phyloP scores from a whole-genome alignment of 2,329 filamentous ascomycete species.

The Chaetomiaceae sp. region DNA sequence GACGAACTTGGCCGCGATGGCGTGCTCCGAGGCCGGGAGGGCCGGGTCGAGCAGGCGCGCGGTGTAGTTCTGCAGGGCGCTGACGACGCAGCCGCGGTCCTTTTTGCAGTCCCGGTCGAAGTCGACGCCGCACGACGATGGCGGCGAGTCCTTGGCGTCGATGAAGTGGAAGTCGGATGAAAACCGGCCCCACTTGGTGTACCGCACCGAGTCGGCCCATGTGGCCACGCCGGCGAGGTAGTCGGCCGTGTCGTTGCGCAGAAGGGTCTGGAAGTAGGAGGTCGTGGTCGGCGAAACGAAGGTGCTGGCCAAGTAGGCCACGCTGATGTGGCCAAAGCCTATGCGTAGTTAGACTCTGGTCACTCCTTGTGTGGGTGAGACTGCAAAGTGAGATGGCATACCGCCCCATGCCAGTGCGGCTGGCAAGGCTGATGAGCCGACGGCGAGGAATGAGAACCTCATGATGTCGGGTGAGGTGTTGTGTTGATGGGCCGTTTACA shows the following conservation, averaged over 20 bases:
- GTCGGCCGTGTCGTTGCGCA: slow-evolving; percentile 47
- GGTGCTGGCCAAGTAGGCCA: slow-evolving; percentile 56
- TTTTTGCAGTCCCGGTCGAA: slow-evolving; percentile 56
- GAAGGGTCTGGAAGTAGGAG: slow-evolving; percentile 50
- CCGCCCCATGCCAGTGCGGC: slow-evolving; percentile 37
- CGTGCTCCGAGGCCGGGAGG: slow-evolving; percentile 41
- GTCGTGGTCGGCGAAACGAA: slow-evolving; percentile 53
- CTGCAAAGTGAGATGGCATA: slow-evolving; percentile 24
- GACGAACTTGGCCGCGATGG: slow-evolving; percentile 59
- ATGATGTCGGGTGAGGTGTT: too few relatives aligned
- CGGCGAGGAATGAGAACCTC: slow-evolving; percentile 18
- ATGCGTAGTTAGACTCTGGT: slow-evolving; percentile 12
- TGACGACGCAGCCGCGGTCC: slow-evolving; percentile 53
- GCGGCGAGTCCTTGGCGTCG: slow-evolving; percentile 59
- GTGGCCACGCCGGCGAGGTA: slow-evolving; percentile 59
- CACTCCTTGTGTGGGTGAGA: not conserved
- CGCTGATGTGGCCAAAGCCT: slow-evolving; percentile 60
- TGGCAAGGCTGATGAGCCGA: slow-evolving; percentile 29
- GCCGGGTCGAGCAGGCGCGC: slow-evolving; percentile 42
- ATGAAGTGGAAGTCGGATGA: slow-evolving; percentile 62
- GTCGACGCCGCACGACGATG: slow-evolving; percentile 50
- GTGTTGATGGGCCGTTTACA: too few relatives aligned
- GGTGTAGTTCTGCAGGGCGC: slow-evolving; percentile 56
- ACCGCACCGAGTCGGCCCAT: slow-evolving; percentile 62
- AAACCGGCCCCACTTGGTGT: slow-evolving; percentile 57